Conservation (phyloP, 2,329 filamentous ascomycete genomes). For the Nannizzia gypsea region DNA sequence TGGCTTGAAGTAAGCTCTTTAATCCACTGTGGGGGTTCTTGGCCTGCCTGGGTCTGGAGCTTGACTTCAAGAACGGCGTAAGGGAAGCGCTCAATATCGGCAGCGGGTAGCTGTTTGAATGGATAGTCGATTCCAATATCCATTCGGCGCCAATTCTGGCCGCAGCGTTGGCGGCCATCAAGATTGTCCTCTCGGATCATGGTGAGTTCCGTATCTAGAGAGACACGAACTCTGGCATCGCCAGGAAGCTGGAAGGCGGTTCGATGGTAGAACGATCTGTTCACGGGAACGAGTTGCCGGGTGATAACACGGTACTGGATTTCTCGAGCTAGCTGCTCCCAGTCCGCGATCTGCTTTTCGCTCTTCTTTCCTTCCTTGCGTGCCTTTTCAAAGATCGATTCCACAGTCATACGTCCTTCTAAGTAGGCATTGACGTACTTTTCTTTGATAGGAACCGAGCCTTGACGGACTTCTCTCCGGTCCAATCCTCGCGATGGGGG, state of each 20-base stretch:
- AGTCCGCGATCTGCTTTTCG: conserved; percentile 75
- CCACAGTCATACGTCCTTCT: conserved; percentile 69
- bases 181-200: conserved; percentile 94
- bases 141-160: conserved; percentile 90
- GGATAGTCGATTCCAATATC: conserved; percentile 96
- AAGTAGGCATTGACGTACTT: conserved; percentile 94
- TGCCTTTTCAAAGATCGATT: conserved; percentile 90
- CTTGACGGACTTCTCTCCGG: conserved; percentile 97
- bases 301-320: conserved; percentile 88
- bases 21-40: conserved; percentile 94
- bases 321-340: conserved; percentile 80
- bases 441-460: conserved; percentile 92
- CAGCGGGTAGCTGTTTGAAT: conserved; percentile 73
- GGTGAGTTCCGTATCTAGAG: conserved; percentile 86
- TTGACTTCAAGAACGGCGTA: conserved; percentile 97
- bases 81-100: conserved; percentile 82
- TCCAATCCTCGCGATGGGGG: conserved; percentile 99
- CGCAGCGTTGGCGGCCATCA: conserved; percentile 62
- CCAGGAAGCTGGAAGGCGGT: conserved; percentile 96
- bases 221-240: conserved; percentile 90
- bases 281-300: conserved; percentile 76
- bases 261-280: conserved; percentile 93
- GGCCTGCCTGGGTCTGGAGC: conserved; percentile 87
- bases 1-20: conserved; percentile 85
- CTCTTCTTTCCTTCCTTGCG: conserved; percentile 91